A percentile compares a stretch with the other conserved stretches of the same genome.
These are phyloP conservation scores for Eutrema japonicum DNA, from an alignment of 345 rosid genomes.

Conservation along the genomic window DNA sequence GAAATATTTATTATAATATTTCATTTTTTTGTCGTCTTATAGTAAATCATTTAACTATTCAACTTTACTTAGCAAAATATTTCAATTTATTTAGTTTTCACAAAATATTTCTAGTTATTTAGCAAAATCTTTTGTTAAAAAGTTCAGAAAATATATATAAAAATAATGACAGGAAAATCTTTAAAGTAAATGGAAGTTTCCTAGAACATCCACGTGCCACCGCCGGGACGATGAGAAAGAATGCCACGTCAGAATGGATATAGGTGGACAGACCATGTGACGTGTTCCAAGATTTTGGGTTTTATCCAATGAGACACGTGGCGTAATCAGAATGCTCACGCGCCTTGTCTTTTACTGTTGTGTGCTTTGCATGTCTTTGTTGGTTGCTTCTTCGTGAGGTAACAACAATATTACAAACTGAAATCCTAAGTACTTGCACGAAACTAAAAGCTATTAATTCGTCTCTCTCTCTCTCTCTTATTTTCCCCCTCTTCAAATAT, in stretches of 20 bases:
- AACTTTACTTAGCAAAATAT: background rate
- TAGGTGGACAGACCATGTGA: conserved; percentile 46
- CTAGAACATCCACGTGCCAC: background rate
- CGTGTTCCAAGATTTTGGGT: conserved; percentile 43
- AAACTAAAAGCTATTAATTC: conserved; percentile 8
- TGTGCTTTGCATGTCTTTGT: conserved; percentile 39
- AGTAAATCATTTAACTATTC: background rate
- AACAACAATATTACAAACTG: background rate
- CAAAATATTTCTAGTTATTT: too few relatives aligned
- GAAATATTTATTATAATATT: background rate
- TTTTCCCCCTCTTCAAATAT: background rate
- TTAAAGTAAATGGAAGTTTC: conserved; percentile 28
- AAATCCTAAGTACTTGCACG: conserved; percentile 32
- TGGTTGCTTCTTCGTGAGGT: conserved; percentile 33
- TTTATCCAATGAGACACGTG: conserved; percentile 26
- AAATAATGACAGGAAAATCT: background rate
- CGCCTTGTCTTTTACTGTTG: conserved; percentile 28
- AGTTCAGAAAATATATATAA: too few relatives aligned
- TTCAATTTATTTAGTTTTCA: too few relatives aligned
- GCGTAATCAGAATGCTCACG: conserved; percentile 8
- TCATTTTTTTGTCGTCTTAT: too few relatives aligned
- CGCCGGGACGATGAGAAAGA: conserved; percentile 3
- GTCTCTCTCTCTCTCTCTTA: background rate
- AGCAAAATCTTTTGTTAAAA: too few relatives aligned
- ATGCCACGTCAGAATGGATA: conserved; percentile 46